These are phyloP conservation scores for Rhytidiadelphus loreus DNA, from an alignment of 225 moss, liverwort and hornwort genomes.

Conservation along the genomic window DNA sequence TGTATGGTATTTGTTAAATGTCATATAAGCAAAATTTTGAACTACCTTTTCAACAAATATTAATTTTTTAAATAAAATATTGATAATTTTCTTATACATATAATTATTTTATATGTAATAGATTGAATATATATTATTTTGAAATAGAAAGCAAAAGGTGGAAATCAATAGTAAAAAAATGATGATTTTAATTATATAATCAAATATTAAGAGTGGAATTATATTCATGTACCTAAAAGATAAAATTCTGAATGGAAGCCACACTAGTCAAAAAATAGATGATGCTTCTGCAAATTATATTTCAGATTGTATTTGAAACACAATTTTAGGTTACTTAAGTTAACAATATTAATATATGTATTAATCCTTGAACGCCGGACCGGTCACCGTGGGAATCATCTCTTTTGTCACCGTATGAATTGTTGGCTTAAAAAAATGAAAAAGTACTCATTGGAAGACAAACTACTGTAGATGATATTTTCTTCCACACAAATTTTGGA, in stretches of 20 bases:
- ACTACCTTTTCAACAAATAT: neutral
- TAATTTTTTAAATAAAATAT: neutral
- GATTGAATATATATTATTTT: neutral
- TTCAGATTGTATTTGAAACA: neutral
- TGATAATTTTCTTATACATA: neutral
- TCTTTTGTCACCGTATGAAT: too few species aligned
- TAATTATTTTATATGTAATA: neutral
- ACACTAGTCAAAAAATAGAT: neutral
- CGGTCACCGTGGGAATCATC: too few species aligned
- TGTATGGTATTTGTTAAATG: neutral
- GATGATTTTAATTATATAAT: neutral
- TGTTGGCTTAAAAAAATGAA: too few species aligned
- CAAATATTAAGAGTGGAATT: neutral
- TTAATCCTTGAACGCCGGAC: too few species aligned
- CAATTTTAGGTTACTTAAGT: neutral
- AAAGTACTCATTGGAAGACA: too few species aligned
- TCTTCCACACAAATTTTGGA: too few species aligned
- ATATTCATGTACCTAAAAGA: too few species aligned
- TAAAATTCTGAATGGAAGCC: neutral
- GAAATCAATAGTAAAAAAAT: too few species aligned
- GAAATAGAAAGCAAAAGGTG: neutral
- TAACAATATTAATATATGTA: accelerated
- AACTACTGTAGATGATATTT: too few species aligned
- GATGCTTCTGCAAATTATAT: neutral
- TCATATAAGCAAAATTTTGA: too few species aligned